Conservation (phyloP, 2,329 filamentous ascomycete genomes). For the Scleromitrula shiraiana region DNA sequence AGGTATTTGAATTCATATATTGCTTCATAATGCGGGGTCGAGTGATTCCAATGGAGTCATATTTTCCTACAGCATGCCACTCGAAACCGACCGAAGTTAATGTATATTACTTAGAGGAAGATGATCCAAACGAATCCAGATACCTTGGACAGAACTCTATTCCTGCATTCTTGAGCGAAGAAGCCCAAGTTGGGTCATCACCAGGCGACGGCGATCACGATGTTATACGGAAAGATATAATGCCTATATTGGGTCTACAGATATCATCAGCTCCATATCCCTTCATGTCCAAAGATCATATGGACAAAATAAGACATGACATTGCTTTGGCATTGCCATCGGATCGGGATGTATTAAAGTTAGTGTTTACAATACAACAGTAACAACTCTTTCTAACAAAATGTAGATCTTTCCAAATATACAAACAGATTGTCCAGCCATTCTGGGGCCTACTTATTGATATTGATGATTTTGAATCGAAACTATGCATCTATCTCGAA, state of each 20-base stretch:
- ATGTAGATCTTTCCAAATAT: slow-evolving; percentile 52
- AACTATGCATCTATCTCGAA: slow-evolving; percentile 57
- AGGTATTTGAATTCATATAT: background rate
- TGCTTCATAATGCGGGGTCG: background rate
- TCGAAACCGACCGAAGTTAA: slow-evolving; percentile 4
- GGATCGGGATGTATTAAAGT: slow-evolving; percentile 61
- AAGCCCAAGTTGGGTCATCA: slow-evolving; percentile 40
- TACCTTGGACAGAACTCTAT: slow-evolving; percentile 63
- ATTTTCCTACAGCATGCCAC: slow-evolving; percentile 1
- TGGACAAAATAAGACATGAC: slow-evolving; percentile 51
- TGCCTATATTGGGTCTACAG: slow-evolving; percentile 57
- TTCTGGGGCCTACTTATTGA: slow-evolving; percentile 63
- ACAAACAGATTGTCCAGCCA: slow-evolving; percentile 59
- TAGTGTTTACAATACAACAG: slow-evolving; percentile 24
- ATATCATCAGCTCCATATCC: slow-evolving; percentile 56
- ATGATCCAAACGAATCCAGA: slow-evolving; percentile 47
- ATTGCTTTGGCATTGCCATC: slow-evolving; percentile 55
- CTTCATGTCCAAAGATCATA: slow-evolving; percentile 55
- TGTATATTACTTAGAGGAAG: slow-evolving; percentile 35
- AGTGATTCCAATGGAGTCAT: background rate
- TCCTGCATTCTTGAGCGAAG: slow-evolving; percentile 55
- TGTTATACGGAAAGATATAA: slow-evolving; percentile 53
- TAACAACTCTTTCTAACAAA: background rate
- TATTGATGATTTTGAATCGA: slow-evolving; percentile 56
- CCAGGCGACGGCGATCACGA: slow-evolving; percentile 40